Base-by-base conservation (phyloP, 1,284 basidiomycete species). In the Leccinum brunneo-olivaceum region DNA sequence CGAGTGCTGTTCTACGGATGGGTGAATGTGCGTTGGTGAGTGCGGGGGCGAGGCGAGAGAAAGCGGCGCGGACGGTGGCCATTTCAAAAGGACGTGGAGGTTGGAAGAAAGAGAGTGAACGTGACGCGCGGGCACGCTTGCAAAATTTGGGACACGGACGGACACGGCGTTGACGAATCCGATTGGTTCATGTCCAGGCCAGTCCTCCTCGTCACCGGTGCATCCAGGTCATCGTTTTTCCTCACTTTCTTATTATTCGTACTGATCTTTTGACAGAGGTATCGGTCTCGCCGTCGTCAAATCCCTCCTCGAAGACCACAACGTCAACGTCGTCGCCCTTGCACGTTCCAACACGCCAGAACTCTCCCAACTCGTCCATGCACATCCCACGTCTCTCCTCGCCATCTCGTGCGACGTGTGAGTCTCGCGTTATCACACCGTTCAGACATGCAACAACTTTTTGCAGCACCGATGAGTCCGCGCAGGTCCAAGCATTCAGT, bases 221-320 rank as follows among this genome's bases (percentile, higher is more conserved):
- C 83, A 25, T 90, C 87, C 47, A 87, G 73, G 84, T 85, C 43
- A 34, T 41, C 41, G 16, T 9, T 43, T 42, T 38, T 44, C 18
- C 20, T 35, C 21, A 19, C 35, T 12, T 16, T 43, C 3, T 30
- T 10, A 8, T n/a, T 30, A 8, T 15, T 5, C 5, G 43, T 34
- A 34, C 49, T 57, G 35, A 50, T 44, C 6, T 34, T 25, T 34
- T 29, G 32, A 20, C 55, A 87, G 87, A 70, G 91, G 91, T 25
- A 81, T 95, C 45, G 91, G 91, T 2, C 76, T 93, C 36, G 86
- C 84, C 15, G 73, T 84, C 44, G 75, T 83, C 29, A 70, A 60
- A 15, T 68, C 77, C 34, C 71, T 93, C 19, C 71, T 92, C 34
- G 58, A 71, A 18, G 73, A 72, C 41, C 80, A 79, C 65, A 63